phyloP scores from a whole-genome alignment of 345 rosid species.

The Camelina laxa region DNA sequence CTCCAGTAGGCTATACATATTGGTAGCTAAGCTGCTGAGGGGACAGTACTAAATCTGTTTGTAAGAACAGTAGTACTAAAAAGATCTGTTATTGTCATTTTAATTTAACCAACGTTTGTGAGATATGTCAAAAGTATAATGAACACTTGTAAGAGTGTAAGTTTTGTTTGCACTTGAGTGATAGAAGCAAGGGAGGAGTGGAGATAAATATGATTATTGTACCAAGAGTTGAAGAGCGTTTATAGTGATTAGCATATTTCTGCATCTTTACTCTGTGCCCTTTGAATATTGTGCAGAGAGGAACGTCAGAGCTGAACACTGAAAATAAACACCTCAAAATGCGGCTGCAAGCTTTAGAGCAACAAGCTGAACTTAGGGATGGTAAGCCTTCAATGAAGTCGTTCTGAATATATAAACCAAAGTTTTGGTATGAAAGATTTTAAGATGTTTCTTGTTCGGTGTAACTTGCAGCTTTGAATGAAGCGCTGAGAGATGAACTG shows the following conservation, averaged over 20 bases:
- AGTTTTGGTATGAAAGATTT: background rate
- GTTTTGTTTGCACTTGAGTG: background rate
- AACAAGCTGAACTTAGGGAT: conserved; percentile 43
- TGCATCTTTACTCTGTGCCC: background rate
- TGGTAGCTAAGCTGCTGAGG: too few relatives aligned
- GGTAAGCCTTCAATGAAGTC: conserved; percentile 16
- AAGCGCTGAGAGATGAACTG: conserved; percentile 81
- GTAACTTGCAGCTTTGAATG: conserved; percentile 72
- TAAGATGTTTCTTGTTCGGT: background rate
- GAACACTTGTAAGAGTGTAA: background rate
- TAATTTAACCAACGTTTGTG: background rate
- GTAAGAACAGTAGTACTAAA: background rate
- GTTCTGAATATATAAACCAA: background rate
- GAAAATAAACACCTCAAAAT: conserved; percentile 47
- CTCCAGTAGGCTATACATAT: too few relatives aligned
- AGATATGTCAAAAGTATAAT: background rate
- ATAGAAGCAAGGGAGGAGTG: background rate
- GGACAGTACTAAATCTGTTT: background rate
- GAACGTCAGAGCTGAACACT: conserved; percentile 38
- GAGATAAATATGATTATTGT: background rate
- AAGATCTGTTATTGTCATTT: background rate
- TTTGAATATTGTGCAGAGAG: conserved; percentile 41
- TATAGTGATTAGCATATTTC: background rate
- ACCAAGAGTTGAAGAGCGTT: too few relatives aligned
- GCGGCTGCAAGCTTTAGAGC: conserved; percentile 42